Evolutionary conservation across 2,329 filamentous ascomycete species (phyloP).

Genomic region (Byssochlamys sp.): DNA sequence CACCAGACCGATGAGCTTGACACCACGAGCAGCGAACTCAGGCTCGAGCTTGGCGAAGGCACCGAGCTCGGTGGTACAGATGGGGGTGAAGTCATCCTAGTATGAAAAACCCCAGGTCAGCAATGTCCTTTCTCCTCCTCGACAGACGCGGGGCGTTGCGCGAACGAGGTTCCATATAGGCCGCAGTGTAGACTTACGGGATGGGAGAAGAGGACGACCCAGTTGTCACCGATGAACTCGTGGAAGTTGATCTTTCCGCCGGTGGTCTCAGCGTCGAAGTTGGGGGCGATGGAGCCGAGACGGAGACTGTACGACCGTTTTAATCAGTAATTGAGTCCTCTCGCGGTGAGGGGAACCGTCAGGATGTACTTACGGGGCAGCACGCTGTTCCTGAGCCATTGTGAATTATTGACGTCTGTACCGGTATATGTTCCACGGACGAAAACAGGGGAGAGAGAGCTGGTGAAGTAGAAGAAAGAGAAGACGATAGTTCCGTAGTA

Average conservation of each 20-base stretch:
- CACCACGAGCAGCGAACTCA: constrained; percentile 76
- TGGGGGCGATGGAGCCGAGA: constrained; percentile 56
- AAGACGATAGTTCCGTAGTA: background rate
- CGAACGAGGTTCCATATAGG: background rate
- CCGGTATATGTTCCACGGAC: too few species aligned
- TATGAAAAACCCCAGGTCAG: background rate
- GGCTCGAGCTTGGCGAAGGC: constrained; percentile 81
- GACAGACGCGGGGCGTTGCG: background rate
- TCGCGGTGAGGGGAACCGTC: background rate
- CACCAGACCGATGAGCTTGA: constrained; percentile 80
- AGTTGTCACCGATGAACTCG: constrained; percentile 60
- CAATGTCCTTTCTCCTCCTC: background rate
- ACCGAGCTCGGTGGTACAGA: constrained; percentile 91
- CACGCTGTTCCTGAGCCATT: constrained; percentile 36
- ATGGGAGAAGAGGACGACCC: constrained; percentile 63
- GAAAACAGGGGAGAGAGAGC: background rate
- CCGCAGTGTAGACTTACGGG: constrained; percentile 36
- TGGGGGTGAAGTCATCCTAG: constrained; percentile 70
- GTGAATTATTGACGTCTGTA: constrained; percentile 7
- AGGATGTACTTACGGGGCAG: constrained; percentile 30
- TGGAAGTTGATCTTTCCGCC: constrained; percentile 60
- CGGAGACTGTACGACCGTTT: constrained; percentile 41
- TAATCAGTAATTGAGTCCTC: constrained; percentile 6
- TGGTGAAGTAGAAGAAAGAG: constrained; percentile 10
- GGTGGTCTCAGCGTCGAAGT: constrained; percentile 62